phyloP scores from a whole-genome alignment of 805 yeast genomes.

The Saturnispora dispora region DNA sequence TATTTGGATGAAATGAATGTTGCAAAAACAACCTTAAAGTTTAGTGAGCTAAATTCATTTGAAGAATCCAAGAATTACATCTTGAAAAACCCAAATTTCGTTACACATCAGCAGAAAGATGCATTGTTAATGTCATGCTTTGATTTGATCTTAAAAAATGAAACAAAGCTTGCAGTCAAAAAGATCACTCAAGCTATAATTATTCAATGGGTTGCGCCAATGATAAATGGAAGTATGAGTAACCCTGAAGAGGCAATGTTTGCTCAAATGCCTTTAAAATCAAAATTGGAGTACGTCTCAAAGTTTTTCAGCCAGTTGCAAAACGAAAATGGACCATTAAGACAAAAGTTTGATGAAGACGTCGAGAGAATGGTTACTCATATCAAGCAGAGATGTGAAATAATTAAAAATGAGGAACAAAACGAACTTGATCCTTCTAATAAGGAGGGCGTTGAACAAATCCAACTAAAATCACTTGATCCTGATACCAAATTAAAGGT shows the following conservation, averaged over 20 bases:
- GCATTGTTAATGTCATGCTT: conserved; percentile 89
- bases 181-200: conserved; percentile 7
- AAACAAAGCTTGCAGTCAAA: conserved; percentile 35
- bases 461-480: conserved; percentile 83
- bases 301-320: conserved; percentile 55
- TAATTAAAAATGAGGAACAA: conserved; percentile 46
- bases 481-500: conserved; percentile 70
- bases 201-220: conserved; percentile 9
- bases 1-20: conserved; percentile 43
- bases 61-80: conserved; percentile 44
- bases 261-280: conserved; percentile 12
- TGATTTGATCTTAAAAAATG: conserved; percentile 63
- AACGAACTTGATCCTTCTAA: conserved; percentile 17
- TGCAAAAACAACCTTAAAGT: conserved; percentile 55
- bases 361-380: conserved; percentile 68
- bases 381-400: conserved; percentile 63
- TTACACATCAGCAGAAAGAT: conserved; percentile 80
- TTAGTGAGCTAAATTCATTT: conserved; percentile 47
- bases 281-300: conserved; percentile 11
- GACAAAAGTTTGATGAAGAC: conserved; percentile 60
- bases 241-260: conserved; percentile 5
- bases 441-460: conserved; percentile 53
- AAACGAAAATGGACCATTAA: conserved; percentile 50
- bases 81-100: conserved; percentile 53
- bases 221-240: conserved; percentile 3